Percentiles rank a stretch among this genome's conserved stretches.
These are phyloP conservation scores for Exophiala sideris DNA, from an alignment of 2,329 filamentous ascomycete genomes.

Conservation along the genomic window DNA sequence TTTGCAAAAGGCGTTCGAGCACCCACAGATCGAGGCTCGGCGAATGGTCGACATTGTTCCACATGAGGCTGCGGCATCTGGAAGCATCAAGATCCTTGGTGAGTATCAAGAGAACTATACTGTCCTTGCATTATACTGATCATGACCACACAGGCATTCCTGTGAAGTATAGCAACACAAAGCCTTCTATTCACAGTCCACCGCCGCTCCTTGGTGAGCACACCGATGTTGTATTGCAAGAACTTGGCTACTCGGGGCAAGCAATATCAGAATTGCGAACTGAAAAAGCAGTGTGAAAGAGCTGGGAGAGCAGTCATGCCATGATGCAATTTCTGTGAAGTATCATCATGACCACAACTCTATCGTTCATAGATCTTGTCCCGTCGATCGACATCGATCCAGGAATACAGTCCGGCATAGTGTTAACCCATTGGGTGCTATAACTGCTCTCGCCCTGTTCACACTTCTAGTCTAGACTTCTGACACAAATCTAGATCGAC, in stretches of 20 bases:
- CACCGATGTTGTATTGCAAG: slow-evolving; percentile 29
- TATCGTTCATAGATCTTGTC: not conserved
- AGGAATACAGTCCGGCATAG: no score
- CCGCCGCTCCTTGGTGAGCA: slow-evolving; percentile 35
- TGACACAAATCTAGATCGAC: no score
- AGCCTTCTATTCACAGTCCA: slow-evolving; percentile 23
- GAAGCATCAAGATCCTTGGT: slow-evolving; percentile 32
- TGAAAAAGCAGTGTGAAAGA: not conserved
- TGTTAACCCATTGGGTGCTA: no score
- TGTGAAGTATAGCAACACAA: slow-evolving; percentile 36
- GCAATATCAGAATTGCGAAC: not conserved
- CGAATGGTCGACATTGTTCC: slow-evolving; percentile 36
- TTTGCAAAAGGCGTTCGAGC: slow-evolving; percentile 43
- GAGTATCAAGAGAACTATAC: not conserved
- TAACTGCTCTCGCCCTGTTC: no score
- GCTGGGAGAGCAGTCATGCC: not conserved
- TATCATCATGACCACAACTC: not conserved
- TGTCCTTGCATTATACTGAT: not conserved
- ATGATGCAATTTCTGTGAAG: not conserved
- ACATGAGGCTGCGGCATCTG: slow-evolving; percentile 26
- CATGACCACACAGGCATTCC: slow-evolving; percentile 19
- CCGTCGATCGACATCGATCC: no score
- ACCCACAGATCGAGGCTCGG: slow-evolving; percentile 43
- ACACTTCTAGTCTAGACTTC: no score
- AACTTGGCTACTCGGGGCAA: slow-evolving; percentile 21